Base-by-base conservation (phyloP, 345 rosid genomes). In the Zanthoxylum bungeanum region DNA sequence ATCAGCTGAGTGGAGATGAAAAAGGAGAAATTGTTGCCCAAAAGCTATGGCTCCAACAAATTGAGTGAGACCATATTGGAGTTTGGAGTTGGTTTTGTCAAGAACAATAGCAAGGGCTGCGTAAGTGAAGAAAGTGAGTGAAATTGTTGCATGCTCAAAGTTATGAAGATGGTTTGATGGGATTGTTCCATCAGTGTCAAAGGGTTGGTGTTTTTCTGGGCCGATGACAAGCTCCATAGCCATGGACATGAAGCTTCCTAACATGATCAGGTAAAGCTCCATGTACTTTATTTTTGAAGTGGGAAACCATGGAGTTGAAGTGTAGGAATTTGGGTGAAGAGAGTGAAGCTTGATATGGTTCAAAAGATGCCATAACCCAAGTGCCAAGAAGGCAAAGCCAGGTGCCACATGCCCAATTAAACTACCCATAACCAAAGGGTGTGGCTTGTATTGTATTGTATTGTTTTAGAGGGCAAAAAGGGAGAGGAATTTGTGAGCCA, bases 81-180 rank as follows among this genome's bases (percentile, higher is more conserved):
- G 80, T 58, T 47, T 61, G 11, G 82, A 81, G 55, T 52, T 9
- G 19, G 75, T 49, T 73, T 53, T 77, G 24, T 91, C 98, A 17
- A 93, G 79, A 21, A 88, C 1, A 3, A 91, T 71, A 21, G 97
- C 87, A 3, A 88, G 78, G 4, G 75, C 71, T 0, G 94, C 96
- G 36, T 89, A 89, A 4, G 79, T 73, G 61, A 93, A 79, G 86
- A 90, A 89, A 61, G 98, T 75, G 69, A 83, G 7, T 40, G 93
- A 87, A 44, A 93, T 88, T 9, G 84, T 72, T 12, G 97, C 82
- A 76, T 93, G 98, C 63, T 93, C 97, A 57, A 89, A 86, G 85
- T 93, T 93, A 75, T 85, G 96, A 50, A 91, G 93, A 78, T 93
- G 97, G 80, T 83, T 85, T n/a, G 93, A 83, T 22, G 97, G 94